Evolutionary conservation across 1,284 basidiomycete species (phyloP), one percentile per base, ranked within the genome.

Genomic region (Leccinum pallidistipes): DNA sequence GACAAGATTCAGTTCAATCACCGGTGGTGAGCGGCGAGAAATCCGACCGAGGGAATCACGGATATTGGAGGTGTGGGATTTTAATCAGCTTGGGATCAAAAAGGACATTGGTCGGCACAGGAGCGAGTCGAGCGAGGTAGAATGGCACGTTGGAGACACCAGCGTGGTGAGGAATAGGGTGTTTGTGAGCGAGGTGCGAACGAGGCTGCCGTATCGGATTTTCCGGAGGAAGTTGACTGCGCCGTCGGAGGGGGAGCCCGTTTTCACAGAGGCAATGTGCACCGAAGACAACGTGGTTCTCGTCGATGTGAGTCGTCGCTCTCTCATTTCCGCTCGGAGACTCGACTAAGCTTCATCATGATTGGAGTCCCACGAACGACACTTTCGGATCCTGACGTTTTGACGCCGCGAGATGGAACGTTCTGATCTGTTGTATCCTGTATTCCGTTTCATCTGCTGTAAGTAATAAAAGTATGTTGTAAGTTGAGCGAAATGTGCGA

Each of bases 251-350:
- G 61, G 62, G 3, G 62, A 65, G n/a, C 57, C 56, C 0, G 49
- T 50, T 2, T 75, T 70, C 34, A 60, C 60, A 11, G 74, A 74
- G 12, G 79, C 77, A 11, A 80, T 87, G 80, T 79, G 84, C 72
- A 81, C 78, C 65, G 84, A 86, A 69, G 85, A 87, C 69, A 76
- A 74, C 63, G 66, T 86, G 7, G 71, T 86, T 51, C 68, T 84
- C 10, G 81, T 86, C 43, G 76, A 80, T 66, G 83, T 84, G 67
- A 66, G 79, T 71, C 36, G 38, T 58, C 47, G 10, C 62, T 10
- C 11, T 12, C 18, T 16, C 16, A 11, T 40, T 49, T 59, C 49
- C 49, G 55, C 2, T 49, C 12, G 4, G 43, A 9, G 49, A 3
- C 14, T 43, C 10, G 32, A 45, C 43, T 45, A n/a, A 45, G 34